These are phyloP conservation scores for Fusarium nurragi DNA, from an alignment of 2,329 filamentous ascomycete genomes.

Conservation along the genomic window DNA sequence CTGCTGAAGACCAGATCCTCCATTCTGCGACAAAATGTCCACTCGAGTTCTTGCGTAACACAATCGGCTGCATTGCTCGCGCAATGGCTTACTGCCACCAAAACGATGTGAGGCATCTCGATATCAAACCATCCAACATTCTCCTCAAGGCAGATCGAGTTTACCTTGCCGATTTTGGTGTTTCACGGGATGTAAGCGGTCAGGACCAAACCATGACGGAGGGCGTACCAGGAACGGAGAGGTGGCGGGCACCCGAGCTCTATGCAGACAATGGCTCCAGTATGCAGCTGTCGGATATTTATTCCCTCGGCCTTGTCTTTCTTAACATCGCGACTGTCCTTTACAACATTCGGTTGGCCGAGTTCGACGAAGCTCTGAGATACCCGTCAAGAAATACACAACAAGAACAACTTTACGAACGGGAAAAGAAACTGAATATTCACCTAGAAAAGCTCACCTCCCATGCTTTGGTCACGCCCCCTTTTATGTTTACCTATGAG, in stretches of 20 bases:
- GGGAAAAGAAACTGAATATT: constrained; percentile 49
- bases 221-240: constrained; percentile 53
- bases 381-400: constrained; percentile 43
- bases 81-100: constrained; percentile 55
- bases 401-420: constrained; percentile 46
- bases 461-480: constrained; percentile 49
- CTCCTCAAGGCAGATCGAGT: constrained; percentile 56
- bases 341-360: constrained; percentile 51
- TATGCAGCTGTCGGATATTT: constrained; percentile 60
- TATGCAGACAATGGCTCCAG: constrained; percentile 51
- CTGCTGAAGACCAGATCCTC: constrained; percentile 29
- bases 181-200: constrained; percentile 57
- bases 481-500: constrained; percentile 51
- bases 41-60: constrained; percentile 53
- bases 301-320: constrained; percentile 58
- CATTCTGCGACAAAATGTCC: constrained; percentile 47
- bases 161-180: constrained; percentile 61
- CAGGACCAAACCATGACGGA: constrained; percentile 57
- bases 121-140: constrained; percentile 61
- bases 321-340: constrained; percentile 57
- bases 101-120: constrained; percentile 56
- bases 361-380: constrained; percentile 53
- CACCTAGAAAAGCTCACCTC: constrained; percentile 49
- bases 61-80: constrained; percentile 57
- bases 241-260: constrained; percentile 59